Evolutionary conservation across 1,139 yeast species (phyloP).

Genomic region (Scheffersomyces lignicola): DNA sequence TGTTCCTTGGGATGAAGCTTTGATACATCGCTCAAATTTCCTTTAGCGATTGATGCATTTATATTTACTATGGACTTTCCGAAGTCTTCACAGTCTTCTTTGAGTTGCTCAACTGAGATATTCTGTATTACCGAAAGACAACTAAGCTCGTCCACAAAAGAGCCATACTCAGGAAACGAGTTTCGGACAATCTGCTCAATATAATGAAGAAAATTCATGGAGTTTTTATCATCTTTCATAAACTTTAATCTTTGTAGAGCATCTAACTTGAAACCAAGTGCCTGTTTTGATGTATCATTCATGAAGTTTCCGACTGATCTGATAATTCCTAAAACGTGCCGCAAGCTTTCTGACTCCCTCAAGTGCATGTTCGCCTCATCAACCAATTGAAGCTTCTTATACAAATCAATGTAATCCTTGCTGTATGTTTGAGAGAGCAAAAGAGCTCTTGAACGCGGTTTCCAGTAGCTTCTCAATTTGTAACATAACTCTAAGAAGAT

Average conservation of each 20-base stretch:
- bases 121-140: slow-evolving; percentile 65
- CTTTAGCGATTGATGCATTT: slow-evolving; percentile 58
- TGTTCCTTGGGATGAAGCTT: slow-evolving; percentile 78
- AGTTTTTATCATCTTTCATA: slow-evolving; percentile 79
- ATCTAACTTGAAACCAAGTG: slow-evolving; percentile 79
- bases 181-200: slow-evolving; percentile 78
- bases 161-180: slow-evolving; percentile 74
- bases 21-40: slow-evolving; percentile 69
- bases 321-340: slow-evolving; percentile 70
- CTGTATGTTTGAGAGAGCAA: slow-evolving; percentile 66
- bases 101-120: slow-evolving; percentile 73
- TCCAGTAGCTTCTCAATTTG: slow-evolving; percentile 83
- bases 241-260: slow-evolving; percentile 81
- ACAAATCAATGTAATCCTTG: slow-evolving; percentile 71
- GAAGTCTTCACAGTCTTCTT: slow-evolving; percentile 68
- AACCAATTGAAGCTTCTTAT: slow-evolving; percentile 58
- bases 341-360: slow-evolving; percentile 62
- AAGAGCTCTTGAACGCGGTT: slow-evolving; percentile 77
- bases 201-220: slow-evolving; percentile 81
- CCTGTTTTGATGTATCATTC: slow-evolving; percentile 83
- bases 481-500: slow-evolving; percentile 76
- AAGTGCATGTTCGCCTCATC: slow-evolving; percentile 68
- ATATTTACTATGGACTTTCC: slow-evolving; percentile 54
- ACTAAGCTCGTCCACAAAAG: slow-evolving; percentile 73
- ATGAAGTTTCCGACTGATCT: slow-evolving; percentile 88